phyloP scores from a whole-genome alignment of 208 protist species.

The Trypanosoma cruzi region DNA sequence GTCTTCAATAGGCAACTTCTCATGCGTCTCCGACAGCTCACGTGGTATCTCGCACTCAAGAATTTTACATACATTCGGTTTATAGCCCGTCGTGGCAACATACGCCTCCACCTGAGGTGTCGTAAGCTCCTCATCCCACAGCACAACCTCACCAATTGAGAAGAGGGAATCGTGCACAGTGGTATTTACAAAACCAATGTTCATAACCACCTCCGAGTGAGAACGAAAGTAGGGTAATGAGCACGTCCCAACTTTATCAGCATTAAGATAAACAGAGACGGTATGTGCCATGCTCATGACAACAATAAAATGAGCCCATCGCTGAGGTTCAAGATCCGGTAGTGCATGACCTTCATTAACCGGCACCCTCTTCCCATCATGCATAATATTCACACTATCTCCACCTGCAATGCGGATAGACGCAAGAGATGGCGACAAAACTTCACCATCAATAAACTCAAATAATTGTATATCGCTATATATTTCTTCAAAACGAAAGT shows the following conservation, averaged over 20 bases:
- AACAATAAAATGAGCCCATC: slow-evolving; percentile 69
- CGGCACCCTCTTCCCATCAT: slow-evolving; percentile 47
- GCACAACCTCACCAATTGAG: slow-evolving; percentile 60
- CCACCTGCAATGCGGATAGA: slow-evolving; percentile 36
- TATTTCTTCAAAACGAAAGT: slow-evolving; percentile 71
- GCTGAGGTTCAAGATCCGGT: slow-evolving; percentile 51
- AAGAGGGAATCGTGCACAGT: slow-evolving; percentile 47
- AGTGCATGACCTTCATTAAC: slow-evolving; percentile 73
- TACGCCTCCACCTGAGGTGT: slow-evolving; percentile 68
- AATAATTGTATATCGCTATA: slow-evolving; percentile 72
- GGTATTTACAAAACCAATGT: slow-evolving; percentile 60
- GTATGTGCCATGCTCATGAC: slow-evolving; percentile 58
- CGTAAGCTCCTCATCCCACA: slow-evolving; percentile 80
- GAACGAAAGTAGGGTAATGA: slow-evolving; percentile 50
- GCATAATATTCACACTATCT: slow-evolving; percentile 62
- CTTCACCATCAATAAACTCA: slow-evolving; percentile 49
- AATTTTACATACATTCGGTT: slow-evolving; percentile 46
- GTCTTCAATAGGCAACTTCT: slow-evolving; percentile 36
- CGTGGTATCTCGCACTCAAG: slow-evolving; percentile 53
- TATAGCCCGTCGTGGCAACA: slow-evolving; percentile 33
- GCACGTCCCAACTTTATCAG: slow-evolving; percentile 55
- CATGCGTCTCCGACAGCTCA: slow-evolving; percentile 29
- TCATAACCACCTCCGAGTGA: slow-evolving; percentile 47
- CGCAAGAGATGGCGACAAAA: slow-evolving; percentile 12
- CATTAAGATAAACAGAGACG: slow-evolving; percentile 72